Conservation (phyloP, 106 monocot genomes). For the Phalaenopsis aphrodite region DNA sequence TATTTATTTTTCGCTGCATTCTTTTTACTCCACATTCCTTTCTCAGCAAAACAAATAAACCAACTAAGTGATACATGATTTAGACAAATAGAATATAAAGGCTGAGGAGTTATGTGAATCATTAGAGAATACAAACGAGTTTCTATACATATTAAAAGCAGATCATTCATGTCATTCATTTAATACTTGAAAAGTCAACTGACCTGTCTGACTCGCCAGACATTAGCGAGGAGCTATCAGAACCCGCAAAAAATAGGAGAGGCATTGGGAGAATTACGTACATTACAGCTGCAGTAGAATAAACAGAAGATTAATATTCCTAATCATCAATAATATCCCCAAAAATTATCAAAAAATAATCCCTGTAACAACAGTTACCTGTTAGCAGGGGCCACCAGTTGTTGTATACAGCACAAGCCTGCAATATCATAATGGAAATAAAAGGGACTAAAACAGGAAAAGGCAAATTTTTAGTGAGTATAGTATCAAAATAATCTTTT, state of each 20-base stretch:
- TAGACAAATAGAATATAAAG: no score
- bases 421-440: constrained; percentile 19
- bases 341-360: not conserved
- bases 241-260: constrained; percentile 61
- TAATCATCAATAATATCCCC: not conserved
- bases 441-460: not conserved
- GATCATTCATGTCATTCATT: not conserved
- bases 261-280: constrained; percentile 94
- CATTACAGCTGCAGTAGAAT: constrained; percentile 56
- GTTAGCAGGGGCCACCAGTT: constrained; percentile 99
- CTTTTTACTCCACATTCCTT: no score
- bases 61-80: no score
- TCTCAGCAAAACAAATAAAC: no score
- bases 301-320: not conserved
- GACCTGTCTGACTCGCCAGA: constrained; percentile 45
- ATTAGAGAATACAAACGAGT: not conserved
- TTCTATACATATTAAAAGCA: not conserved
- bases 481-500: no score
- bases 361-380: constrained; percentile 29
- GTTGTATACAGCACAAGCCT: constrained; percentile 94
- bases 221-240: constrained; percentile 44
- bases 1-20: no score
- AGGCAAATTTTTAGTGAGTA: not conserved
- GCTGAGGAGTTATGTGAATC: no score
- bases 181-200: constrained; percentile 8